Base-by-base conservation (phyloP, 2,329 filamentous ascomycete genomes). In the Fusarium piperis region DNA sequence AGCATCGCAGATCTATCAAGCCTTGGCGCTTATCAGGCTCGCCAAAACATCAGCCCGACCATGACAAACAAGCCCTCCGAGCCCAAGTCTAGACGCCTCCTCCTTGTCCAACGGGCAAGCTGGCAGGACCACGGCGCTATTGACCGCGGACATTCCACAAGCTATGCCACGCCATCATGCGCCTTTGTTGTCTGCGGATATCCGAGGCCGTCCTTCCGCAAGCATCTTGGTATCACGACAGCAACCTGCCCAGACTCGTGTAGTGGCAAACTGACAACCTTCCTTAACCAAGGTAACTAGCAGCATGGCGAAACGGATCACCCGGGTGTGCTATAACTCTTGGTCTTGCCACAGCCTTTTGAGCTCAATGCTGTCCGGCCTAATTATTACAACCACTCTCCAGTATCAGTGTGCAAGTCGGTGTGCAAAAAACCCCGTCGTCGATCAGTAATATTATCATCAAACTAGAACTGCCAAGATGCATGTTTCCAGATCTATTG, bases 71-170 rank as follows among this genome's bases (percentile, higher is more conserved):
- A 56, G 15, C 32, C 15, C 36, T 52, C 33, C 9, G 51, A 12
- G 6, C 61, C 30, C 44, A 65, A 46, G 4, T 36, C 32, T 30
- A 55, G 36, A n/a, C 59, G 51, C 30, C 51, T 55, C 30, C 51
- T 55, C 51, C 48, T 59, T 58, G 33, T 60, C 52, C 46, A 63
- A 72, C 11, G 41, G 62, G 35, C 44, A 38, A 38, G 18, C 15
- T 32, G 36, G 33, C 23, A 39, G 20, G 56, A 48, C 16, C 15
- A n/a, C 23, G 33, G 33, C 62, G 46, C 55, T 48, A 59, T 30
- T n/a, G 48, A 53, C 39, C 28, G 3, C 26, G 44, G 10, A 46
- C 62, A 70, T 72, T 72, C 65, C 69, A 55, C 38, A 46, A 23
- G 3, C n/a, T 26, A 59, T 59, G 68, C 68, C 68, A 69, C 64